Percentiles rank a stretch among this genome's conserved stretches.
These are phyloP conservation scores for Fusarium penzigii DNA, from an alignment of 2,329 filamentous ascomycete species.

Conservation along the genomic window DNA sequence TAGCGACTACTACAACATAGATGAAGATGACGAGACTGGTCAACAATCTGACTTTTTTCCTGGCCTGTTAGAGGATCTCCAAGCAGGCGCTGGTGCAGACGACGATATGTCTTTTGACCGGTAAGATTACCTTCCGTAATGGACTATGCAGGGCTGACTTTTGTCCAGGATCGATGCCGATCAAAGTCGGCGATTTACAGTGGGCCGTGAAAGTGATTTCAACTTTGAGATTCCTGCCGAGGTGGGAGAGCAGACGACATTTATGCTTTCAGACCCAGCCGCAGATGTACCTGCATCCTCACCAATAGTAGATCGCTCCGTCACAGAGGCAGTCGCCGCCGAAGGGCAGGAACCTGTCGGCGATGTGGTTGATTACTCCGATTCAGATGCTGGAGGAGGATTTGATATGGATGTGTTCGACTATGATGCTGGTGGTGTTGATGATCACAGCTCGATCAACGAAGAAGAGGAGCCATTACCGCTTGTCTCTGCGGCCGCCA, in stretches of 20 bases:
- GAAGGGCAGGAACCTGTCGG: constrained; percentile 13
- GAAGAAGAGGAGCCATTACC: constrained; percentile 10
- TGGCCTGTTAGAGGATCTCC: constrained; percentile 45
- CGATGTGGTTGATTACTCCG: constrained; percentile 17
- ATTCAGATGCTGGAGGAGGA: constrained; percentile 22
- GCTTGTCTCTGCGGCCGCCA: background rate
- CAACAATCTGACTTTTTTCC: constrained; percentile 56
- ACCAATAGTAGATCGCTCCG: constrained; percentile 21
- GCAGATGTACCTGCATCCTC: constrained; percentile 32
- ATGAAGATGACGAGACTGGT: constrained; percentile 43
- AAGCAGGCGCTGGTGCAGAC: constrained; percentile 38
- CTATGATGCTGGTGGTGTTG: constrained; percentile 16
- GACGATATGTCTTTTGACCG: constrained; percentile 46
- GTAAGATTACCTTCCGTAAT: constrained; percentile 25
- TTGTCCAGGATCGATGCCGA: constrained; percentile 41
- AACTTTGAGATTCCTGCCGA: constrained; percentile 50
- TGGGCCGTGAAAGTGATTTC: constrained; percentile 52
- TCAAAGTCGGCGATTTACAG: constrained; percentile 39
- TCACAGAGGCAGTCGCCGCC: constrained; percentile 20
- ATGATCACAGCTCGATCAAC: constrained; percentile 28
- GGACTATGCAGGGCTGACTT: background rate
- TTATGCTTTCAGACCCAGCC: constrained; percentile 44
- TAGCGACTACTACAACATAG: constrained; percentile 51
- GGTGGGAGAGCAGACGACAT: constrained; percentile 52
- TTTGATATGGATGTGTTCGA: constrained; percentile 21